These are phyloP conservation scores for Chionographis japonica DNA, from an alignment of 106 monocot genomes.

Conservation along the genomic window DNA sequence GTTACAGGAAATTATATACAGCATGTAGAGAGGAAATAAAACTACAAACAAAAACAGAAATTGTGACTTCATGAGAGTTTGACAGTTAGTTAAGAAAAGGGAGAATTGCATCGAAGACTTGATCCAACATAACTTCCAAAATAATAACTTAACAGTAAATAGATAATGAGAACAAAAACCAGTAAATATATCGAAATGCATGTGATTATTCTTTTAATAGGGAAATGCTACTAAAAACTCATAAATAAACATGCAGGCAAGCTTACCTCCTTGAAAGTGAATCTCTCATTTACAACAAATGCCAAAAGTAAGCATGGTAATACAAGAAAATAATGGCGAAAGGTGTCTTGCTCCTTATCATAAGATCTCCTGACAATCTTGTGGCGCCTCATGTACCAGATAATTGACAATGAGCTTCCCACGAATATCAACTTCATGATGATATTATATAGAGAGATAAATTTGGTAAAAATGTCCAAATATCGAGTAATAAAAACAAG, in stretches of 20 bases:
- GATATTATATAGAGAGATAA: conserved; percentile 68
- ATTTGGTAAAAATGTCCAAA: conserved; percentile 59
- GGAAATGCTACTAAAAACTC: no score
- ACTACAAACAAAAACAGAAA: no score
- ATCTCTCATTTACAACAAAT: conserved; percentile 59
- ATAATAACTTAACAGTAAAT: no score
- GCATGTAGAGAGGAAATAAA: no score
- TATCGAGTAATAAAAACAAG: conserved; percentile 71
- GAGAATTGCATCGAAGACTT: no score
- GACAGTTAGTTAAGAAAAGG: no score
- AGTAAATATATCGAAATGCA: no score
- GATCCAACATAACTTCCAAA: no score
- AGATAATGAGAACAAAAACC: no score
- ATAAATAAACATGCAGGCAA: not conserved
- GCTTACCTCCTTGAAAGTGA: conserved; percentile 57
- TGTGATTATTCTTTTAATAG: no score
- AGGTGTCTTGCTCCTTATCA: conserved; percentile 91
- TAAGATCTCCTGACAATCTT: conserved; percentile 73
- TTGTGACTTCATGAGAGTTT: no score
- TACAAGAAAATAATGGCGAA: conserved; percentile 66
- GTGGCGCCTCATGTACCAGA: conserved; percentile 89
- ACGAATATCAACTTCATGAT: conserved; percentile 86
- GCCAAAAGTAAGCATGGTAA: conserved; percentile 59
- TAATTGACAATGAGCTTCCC: conserved; percentile 67
- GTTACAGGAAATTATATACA: conserved; percentile 2